Conservation (phyloP, 2,329 filamentous ascomycete species). For the Xylariales sp. region DNA sequence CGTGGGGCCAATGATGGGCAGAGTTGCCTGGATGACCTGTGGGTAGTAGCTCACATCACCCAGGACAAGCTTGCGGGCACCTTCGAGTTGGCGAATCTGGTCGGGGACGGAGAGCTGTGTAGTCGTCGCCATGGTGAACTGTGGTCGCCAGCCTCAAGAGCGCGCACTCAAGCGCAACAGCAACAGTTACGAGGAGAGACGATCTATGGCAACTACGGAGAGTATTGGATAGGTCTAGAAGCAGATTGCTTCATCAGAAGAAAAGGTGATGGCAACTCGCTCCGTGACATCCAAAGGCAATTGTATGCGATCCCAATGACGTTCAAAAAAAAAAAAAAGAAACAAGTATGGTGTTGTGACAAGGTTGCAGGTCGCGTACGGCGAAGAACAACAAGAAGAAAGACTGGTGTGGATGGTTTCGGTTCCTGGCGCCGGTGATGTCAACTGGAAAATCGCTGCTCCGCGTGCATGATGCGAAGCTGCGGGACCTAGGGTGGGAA, state of each 20-base stretch:
- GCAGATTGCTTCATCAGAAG: too few relatives aligned
- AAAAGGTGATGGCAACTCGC: too few relatives aligned
- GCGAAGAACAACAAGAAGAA: not conserved
- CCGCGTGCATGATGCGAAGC: not conserved
- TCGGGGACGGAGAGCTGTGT: conserved; percentile 57
- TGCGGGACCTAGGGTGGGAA: not conserved
- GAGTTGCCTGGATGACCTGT: conserved; percentile 84
- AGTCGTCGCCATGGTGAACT: conserved; percentile 46
- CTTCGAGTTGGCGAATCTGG: conserved; percentile 83
- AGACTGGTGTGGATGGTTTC: conserved; percentile 4
- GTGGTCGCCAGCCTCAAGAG: conserved; percentile 7
- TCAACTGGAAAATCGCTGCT: conserved; percentile 15
- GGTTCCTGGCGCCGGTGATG: conserved; percentile 15
- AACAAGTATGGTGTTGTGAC: too few relatives aligned
- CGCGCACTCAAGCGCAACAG: too few relatives aligned
- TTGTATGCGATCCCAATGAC: too few relatives aligned
- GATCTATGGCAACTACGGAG: conserved; percentile 6
- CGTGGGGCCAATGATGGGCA: conserved; percentile 80
- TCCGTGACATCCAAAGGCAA: too few relatives aligned
- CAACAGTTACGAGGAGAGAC: too few relatives aligned
- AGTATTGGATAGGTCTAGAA: too few relatives aligned
- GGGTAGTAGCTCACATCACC: conserved; percentile 84
- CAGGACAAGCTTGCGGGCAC: conserved; percentile 85
- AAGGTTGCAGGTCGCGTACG: too few relatives aligned
- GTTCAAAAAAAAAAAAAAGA: too few relatives aligned